Base-by-base conservation (phyloP, 2,329 filamentous ascomycete species). In the Teratosphaeria viscida region DNA sequence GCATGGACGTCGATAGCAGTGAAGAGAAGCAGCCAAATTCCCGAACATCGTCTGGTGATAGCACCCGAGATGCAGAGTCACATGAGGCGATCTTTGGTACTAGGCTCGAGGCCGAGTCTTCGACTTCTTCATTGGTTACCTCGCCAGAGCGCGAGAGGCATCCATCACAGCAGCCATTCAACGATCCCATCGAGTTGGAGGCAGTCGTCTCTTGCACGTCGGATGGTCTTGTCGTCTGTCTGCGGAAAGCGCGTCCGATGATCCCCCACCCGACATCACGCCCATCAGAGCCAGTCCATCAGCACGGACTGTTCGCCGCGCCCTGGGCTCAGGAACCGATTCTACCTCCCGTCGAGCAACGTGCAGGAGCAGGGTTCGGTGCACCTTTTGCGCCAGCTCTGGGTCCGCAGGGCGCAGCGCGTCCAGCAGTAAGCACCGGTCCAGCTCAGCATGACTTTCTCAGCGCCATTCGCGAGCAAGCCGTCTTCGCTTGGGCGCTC, bases 161-260 rank as follows among this genome's bases (percentile, higher is more conserved):
- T 43, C 66, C 69, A 52, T 58, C 59, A 57, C 61, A 32, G 56
- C 64, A 52, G 7, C 57, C 39, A 27, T 57, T 60, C 12, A 47
- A 61, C 23, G 74, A 73, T 14, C 78, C 80, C 1, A 79, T 90
- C 57, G 89, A 95, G 74, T 77, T 95, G 3, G 90, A 95, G 74
- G 90, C 90, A 2, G 89, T 95, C n/a, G 86, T 95, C 5, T 95
- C 90, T 0, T 95, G 90, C 74, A 90, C 90, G 2, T 95, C 90
- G 0, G 90, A 95, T 71, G 90, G 90, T 0, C 78, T 95, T 0
- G 89, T 95, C 2, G 89, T 95, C 7, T 85, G 92, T 56, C 77
- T 95, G 14, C 83, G 90, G 59, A 84, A 82, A 63, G 90, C 90
- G 27, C 82, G 88, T 29, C 86, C 89, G 3, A 79, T 84, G 7